Evolutionary conservation across 2,329 filamentous ascomycete species (phyloP), one percentile per base, ranked within the genome.

Genomic region (Colletotrichum caudatum): DNA sequence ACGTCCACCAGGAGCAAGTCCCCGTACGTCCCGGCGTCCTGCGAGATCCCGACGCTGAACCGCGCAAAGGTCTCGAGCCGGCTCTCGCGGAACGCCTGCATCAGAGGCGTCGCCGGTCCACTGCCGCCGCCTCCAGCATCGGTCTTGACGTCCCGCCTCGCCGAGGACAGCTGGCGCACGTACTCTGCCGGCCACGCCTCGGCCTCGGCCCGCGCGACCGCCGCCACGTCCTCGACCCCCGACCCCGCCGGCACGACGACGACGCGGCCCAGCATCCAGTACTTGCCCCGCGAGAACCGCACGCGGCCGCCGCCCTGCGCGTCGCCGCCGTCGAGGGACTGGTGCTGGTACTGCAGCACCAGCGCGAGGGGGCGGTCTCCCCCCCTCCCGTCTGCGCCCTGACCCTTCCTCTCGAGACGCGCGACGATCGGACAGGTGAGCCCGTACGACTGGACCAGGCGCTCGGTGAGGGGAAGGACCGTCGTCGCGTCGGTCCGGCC

Each of bases 221-320:
- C 20, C 1, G 48, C 64, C 2, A 67, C 2, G 2, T 54, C 57
- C 11, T 54, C 48, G 0, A 46, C 51, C 1, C 1, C 35, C 20
- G 12, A 33, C 2, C 48, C 57, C 14, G 12, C n/a, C 2, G 64
- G 37, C 12, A 54, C 51, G 37, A 18, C 12, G 0, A 66, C 11
- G 8, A 67, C 64, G 9, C 64, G 57, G 23, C 53, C 62, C 18
- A 67, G 14, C 64, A 67, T 67, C 64, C 64, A 67, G 9, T 33
- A 48, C 26, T 26, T 48, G 9, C 4, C 20, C 11, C 7, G 33
- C n/a, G 46, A 35, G 26, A 59, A 66, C 11, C 37, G 35, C 20
- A 23, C 26, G 16, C 33, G 29, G 26, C 44, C 18, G 5, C 16
- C 41, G 41, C 29, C 46, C 23, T 50, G 48, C 8, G 8, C 29